Base-by-base conservation (phyloP, 495 filamentous ascomycete species). In the Hapsidospora chrysogenum region DNA sequence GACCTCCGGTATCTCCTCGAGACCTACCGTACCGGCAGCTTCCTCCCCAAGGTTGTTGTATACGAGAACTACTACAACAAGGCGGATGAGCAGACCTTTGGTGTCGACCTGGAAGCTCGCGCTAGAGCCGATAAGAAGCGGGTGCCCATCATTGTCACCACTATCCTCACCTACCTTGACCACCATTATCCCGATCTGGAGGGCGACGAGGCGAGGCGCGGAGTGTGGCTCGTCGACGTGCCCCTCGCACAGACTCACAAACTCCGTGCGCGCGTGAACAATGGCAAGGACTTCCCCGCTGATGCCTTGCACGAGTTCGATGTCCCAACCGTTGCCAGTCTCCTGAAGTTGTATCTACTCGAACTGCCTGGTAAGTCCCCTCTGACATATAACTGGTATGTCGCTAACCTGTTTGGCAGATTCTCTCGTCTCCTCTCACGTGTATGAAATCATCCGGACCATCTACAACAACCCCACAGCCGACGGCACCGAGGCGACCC, bases 11-110 rank as follows among this genome's bases (percentile, higher is more conserved):
- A 96, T 47, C 66, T 99, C 37, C 64, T 99, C n/a, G 92, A 96
- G 60, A 95, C 86, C 51, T 96, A 99, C 52, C 76, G 89, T 23
- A 99, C 89, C 15, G 89, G 89, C 33, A 78, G 74, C 31, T 99
- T 92, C 56, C 68, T 80, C 11, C 89, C 89, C 6, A 85, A 71
- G 41, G 87, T 96, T n/a, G 76, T 85, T 34, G 72, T 77, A 3
- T 99, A 96, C 55, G 89, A 99, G 60, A 96, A 94, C 55, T 99
- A 99, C 57, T 99, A 99, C 58, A 94, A 94, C 45, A 83, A 80
- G 31, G 85, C 92, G 6, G 89, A 94, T 59, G 87, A 96, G 50
- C 84, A 96, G 66, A 93, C 85, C 7, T 99, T 95, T 49, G 89
- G 89, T 42, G 83, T 99, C 23, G 89, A 99, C 46, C 74, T 99